These are phyloP conservation scores for Nitzschia sp. DNA, from an alignment of 108 stramenopile genomes.

Conservation along the genomic window DNA sequence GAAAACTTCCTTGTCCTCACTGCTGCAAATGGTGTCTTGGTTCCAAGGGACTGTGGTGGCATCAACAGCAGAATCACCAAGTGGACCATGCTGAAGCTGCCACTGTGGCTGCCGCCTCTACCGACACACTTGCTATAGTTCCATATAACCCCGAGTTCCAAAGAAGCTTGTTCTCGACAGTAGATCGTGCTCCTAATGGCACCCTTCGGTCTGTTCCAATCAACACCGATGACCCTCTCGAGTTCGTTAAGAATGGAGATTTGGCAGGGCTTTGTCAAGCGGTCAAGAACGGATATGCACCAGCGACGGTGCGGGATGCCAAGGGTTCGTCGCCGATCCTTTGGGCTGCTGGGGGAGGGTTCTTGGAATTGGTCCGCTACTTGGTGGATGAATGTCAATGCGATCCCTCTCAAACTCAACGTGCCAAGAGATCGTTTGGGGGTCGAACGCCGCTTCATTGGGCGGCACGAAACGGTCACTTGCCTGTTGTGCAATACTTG, in stretches of 20 bases:
- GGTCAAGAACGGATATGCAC: conserved; percentile 21
- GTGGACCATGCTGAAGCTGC: conserved; percentile 52
- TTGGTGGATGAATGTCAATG: conserved; percentile 56
- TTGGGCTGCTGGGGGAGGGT: conserved; percentile 82
- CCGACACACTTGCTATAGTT: conserved; percentile 49
- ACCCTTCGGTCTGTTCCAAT: not conserved
- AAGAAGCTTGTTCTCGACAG: not conserved
- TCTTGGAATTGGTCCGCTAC: conserved; percentile 58
- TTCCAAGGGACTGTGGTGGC: conserved; percentile 89
- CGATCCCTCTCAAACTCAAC: conserved; percentile 55
- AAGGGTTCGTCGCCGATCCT: conserved; percentile 66
- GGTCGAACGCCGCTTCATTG: conserved; percentile 85
- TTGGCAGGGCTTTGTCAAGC: conserved; percentile 18
- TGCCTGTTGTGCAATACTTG: conserved; percentile 64
- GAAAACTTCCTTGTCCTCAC: conserved; percentile 66
- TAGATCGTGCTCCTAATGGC: not conserved
- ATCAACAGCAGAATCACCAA: conserved; percentile 62
- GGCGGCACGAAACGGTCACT: conserved; percentile 83
- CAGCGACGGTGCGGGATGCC: conserved; percentile 36
- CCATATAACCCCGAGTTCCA: conserved; percentile 28
- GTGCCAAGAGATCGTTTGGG: conserved; percentile 72
- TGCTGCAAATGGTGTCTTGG: conserved; percentile 81
- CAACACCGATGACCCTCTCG: conserved; percentile 18
- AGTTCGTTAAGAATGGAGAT: conserved; percentile 31
- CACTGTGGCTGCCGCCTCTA: conserved; percentile 42